phyloP scores from a whole-genome alignment of 345 rosid species.

The Adansonia digitata region DNA sequence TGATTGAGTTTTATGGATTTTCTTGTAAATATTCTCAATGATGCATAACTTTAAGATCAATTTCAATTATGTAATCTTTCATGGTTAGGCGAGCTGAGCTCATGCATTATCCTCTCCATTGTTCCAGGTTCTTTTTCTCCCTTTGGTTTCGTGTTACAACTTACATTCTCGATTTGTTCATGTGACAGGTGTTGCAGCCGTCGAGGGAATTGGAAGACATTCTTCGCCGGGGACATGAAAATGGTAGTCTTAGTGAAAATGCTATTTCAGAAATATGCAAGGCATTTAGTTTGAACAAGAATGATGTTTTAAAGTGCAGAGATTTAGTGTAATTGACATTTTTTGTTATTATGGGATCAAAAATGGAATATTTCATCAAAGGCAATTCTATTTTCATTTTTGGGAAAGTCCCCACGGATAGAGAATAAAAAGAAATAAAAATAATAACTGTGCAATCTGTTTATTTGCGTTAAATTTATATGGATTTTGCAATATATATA shows the following conservation, averaged over 20 bases:
- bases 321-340: conserved; percentile 26
- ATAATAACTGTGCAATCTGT: too few species aligned
- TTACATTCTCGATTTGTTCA: background rate
- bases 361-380: too few species aligned
- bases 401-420: too few species aligned
- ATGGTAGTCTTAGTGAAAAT: conserved; percentile 42
- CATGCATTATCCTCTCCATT: background rate
- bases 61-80: too few species aligned
- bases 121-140: background rate
- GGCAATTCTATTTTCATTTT: too few species aligned
- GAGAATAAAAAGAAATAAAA: too few species aligned
- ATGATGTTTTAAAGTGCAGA: conserved; percentile 60
- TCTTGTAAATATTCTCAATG: background rate
- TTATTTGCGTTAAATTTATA: too few species aligned
- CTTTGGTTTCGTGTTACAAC: background rate
- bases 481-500: too few species aligned
- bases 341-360: too few species aligned
- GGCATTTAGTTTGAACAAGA: conserved; percentile 40
- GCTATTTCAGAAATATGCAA: conserved; percentile 52
- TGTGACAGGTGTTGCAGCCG: conserved; percentile 56
- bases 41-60: background rate
- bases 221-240: conserved; percentile 22
- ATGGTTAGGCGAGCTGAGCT: too few species aligned
- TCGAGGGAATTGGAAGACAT: conserved; percentile 58
- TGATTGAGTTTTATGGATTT: background rate